Conservation (phyloP, 2,329 filamentous ascomycete species). For the Pseudocercospora fuligena region DNA sequence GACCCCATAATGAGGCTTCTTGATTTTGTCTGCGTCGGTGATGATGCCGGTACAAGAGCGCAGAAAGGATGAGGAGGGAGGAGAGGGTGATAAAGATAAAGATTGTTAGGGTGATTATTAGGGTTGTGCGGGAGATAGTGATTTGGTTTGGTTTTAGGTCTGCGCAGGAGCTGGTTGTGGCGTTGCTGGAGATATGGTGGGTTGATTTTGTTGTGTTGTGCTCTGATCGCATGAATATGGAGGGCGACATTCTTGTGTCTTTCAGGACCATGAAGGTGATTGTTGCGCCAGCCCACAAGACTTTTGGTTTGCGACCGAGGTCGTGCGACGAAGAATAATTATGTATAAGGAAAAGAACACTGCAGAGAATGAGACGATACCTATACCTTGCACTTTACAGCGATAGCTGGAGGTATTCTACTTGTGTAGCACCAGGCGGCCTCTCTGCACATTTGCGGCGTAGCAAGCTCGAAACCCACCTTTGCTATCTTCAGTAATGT, state of each 20-base stretch:
- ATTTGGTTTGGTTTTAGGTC: slow-evolving; percentile 25
- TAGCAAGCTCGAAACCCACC: not conserved
- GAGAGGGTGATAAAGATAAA: slow-evolving; percentile 29
- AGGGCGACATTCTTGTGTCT: not conserved
- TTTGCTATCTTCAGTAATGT: not conserved
- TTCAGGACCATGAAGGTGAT: not conserved
- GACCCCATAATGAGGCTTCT: slow-evolving; percentile 32
- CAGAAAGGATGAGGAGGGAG: slow-evolving; percentile 28
- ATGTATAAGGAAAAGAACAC: not conserved
- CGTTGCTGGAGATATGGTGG: not conserved
- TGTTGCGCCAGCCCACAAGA: not conserved
- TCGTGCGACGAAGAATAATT: not conserved
- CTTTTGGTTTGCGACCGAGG: not conserved
- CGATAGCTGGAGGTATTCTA: not conserved
- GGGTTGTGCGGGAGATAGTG: slow-evolving; percentile 32
- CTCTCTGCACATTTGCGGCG: not conserved
- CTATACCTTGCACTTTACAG: not conserved
- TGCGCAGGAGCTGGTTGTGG: slow-evolving; percentile 14
- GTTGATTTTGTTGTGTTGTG: not conserved
- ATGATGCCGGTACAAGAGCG: slow-evolving; percentile 30
- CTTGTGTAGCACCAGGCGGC: too few relatives aligned
- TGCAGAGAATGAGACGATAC: not conserved
- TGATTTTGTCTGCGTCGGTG: slow-evolving; percentile 22
- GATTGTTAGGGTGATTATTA: slow-evolving; percentile 33
- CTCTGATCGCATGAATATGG: not conserved